Conservation (phyloP, 1,139 yeast species). For the Candida labiduridarum region DNA sequence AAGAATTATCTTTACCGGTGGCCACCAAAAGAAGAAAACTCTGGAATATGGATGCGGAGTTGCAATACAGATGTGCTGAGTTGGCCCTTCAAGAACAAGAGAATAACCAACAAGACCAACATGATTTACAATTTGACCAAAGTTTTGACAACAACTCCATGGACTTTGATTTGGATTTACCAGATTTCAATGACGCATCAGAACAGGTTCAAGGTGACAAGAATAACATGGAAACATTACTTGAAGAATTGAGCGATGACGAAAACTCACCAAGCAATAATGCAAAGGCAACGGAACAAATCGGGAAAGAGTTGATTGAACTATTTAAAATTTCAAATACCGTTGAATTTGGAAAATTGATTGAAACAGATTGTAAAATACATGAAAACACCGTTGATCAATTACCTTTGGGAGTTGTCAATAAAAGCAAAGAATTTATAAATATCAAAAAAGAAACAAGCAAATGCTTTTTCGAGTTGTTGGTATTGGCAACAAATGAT, state of each 20-base stretch:
- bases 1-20: conserved; percentile 37
- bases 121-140: conserved; percentile 23
- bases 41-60: conserved; percentile 39
- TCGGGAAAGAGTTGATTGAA: conserved; percentile 54
- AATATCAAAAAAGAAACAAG: conserved; percentile 64
- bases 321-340: conserved; percentile 24
- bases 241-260: conserved; percentile 18
- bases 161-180: conserved; percentile 45
- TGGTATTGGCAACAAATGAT: conserved; percentile 81
- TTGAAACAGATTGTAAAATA: conserved; percentile 40
- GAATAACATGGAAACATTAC: conserved; percentile 13
- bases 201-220: conserved; percentile 6
- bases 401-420: conserved; percentile 33
- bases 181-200: conserved; percentile 31
- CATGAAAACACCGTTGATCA: conserved; percentile 15
- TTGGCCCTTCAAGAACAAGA: conserved; percentile 30
- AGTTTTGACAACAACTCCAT: conserved; percentile 17
- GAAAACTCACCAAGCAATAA: conserved; percentile 18
- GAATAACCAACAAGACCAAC: conserved; percentile 17
- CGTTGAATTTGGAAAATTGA: conserved; percentile 41
- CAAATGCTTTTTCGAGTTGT: conserved; percentile 76
- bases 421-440: conserved; percentile 21
- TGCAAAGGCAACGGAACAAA: conserved; percentile 51
- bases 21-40: conserved; percentile 29
- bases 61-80: conserved; percentile 33